A percentile compares a stretch with the other conserved stretches of the same genome.
Evolutionary conservation across 108 stramenopile genomes (phyloP).

Genomic region (Skeletonema marinoi): DNA sequence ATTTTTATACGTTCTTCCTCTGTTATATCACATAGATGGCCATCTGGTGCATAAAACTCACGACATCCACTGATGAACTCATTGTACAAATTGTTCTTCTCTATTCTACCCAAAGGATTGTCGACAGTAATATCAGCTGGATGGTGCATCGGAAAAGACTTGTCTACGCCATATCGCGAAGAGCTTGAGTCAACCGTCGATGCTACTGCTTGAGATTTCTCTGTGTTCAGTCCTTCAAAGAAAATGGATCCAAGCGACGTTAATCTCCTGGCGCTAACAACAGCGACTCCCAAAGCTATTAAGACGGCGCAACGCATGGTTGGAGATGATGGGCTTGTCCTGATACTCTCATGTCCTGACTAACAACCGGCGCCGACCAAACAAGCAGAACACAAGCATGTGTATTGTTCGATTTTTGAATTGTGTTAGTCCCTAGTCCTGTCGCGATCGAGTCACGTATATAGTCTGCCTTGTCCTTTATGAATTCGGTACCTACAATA

Average conservation of each 20-base stretch:
- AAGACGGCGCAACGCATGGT: neutral
- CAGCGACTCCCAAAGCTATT: neutral
- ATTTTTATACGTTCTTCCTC: slow-evolving; percentile 67
- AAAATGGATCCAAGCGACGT: neutral
- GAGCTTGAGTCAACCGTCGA: slow-evolving; percentile 1
- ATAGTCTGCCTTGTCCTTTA: too few relatives aligned
- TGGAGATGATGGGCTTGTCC: neutral
- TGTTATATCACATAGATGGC: slow-evolving; percentile 33
- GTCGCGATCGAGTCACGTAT: too few relatives aligned
- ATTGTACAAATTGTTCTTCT: slow-evolving; percentile 45
- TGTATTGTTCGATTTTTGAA: too few relatives aligned
- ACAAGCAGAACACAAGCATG: too few relatives aligned
- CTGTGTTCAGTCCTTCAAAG: neutral
- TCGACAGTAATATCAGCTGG: neutral
- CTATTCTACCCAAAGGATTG: slow-evolving; percentile 16
- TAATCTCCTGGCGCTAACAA: neutral
- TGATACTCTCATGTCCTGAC: too few relatives aligned
- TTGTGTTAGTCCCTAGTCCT: too few relatives aligned
- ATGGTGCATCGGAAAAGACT: slow-evolving; percentile 51
- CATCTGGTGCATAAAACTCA: slow-evolving; percentile 26
- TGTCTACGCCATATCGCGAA: slow-evolving; percentile 40
- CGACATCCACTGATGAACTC: slow-evolving; percentile 46
- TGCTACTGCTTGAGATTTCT: neutral
- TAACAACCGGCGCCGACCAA: too few relatives aligned
- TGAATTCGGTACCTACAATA: too few relatives aligned